Percentiles rank a stretch among this genome's conserved stretches.
phyloP scores from a whole-genome alignment of 305 asterid genomes.

The Plantago rigida region DNA sequence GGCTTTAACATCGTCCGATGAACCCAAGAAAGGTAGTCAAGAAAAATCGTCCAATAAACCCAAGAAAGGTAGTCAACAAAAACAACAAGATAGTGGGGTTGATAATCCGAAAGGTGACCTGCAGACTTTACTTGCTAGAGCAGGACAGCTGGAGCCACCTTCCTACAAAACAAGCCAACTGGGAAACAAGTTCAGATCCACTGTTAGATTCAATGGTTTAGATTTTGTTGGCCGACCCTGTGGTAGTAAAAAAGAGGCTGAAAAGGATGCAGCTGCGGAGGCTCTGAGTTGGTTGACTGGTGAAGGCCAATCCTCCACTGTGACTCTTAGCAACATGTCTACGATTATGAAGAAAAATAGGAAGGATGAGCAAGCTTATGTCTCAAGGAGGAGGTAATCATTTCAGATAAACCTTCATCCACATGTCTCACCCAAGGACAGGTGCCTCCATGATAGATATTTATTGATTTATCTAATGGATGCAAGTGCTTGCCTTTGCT shows the following conservation, averaged over 20 bases:
- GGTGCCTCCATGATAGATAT: too few species aligned
- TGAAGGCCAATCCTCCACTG: constrained; percentile 50
- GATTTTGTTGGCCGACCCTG: constrained; percentile 64
- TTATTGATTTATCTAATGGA: too few species aligned
- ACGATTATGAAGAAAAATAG: constrained; percentile 57
- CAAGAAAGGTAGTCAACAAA: constrained; percentile 29
- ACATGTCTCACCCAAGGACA: too few species aligned
- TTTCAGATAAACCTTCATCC: too few species aligned
- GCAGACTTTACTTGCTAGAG: constrained; percentile 64
- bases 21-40: constrained; percentile 32
- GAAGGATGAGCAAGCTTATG: constrained; percentile 36
- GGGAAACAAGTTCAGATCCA: constrained; percentile 57
- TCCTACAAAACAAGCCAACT: constrained; percentile 53
- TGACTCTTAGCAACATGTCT: constrained; percentile 50
- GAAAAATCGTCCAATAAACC: constrained; percentile 36
- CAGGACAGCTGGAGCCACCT: constrained; percentile 60
- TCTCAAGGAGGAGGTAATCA: constrained; percentile 41
- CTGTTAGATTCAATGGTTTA: constrained; percentile 59
- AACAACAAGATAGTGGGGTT: constrained; percentile 34
- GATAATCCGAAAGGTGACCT: constrained; percentile 62
- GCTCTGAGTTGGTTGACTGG: constrained; percentile 78
- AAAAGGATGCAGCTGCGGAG: constrained; percentile 78
- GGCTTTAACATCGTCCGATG: constrained; percentile 35
- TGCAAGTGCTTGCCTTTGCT: too few species aligned
- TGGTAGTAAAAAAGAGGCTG: constrained; percentile 75